phyloP scores from a whole-genome alignment of 1,284 basidiomycete genomes.

The Cryptococcus hybrid region DNA sequence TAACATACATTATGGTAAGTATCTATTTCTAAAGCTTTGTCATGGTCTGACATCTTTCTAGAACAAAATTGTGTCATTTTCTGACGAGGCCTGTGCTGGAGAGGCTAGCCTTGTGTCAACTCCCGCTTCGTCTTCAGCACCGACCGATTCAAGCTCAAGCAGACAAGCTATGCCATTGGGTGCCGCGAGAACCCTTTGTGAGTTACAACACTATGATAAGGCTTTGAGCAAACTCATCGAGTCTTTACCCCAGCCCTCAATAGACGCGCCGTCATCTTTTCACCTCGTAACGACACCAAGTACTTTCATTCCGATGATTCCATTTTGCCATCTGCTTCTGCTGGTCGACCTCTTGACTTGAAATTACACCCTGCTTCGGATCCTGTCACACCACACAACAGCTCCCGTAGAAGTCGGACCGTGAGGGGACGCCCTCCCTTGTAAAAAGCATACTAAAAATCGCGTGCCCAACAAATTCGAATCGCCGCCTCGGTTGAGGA shows the following conservation, averaged over 20 bases:
- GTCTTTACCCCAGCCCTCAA: neutral
- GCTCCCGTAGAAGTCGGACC: conserved; percentile 1
- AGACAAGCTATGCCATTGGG: conserved; percentile 7
- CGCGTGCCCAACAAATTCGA: conserved; percentile 30
- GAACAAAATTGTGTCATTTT: no score
- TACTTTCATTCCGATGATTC: conserved; percentile 35
- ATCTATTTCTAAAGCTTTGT: no score
- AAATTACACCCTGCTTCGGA: conserved; percentile 17
- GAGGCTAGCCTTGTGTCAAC: neutral
- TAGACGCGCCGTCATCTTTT: conserved; percentile 35
- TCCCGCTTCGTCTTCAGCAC: conserved; percentile 6
- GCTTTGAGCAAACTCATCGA: no score
- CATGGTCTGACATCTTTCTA: no score
- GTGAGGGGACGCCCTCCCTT: conserved; percentile 6
- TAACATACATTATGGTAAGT: no score
- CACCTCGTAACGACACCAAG: conserved; percentile 34
- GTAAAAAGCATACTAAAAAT: conserved; percentile 30
- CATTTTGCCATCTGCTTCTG: conserved; percentile 19
- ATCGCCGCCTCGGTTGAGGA: conserved; percentile 42
- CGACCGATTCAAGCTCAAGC: conserved; percentile 12
- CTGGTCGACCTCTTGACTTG: neutral
- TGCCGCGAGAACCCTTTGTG: conserved; percentile 11
- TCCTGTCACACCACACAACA: conserved; percentile 9
- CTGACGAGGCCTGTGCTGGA: no score
- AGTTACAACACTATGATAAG: conserved; percentile 1